Evolutionary conservation across 441 rosid species (phyloP).

Genomic region (Gossypium armourianum): DNA sequence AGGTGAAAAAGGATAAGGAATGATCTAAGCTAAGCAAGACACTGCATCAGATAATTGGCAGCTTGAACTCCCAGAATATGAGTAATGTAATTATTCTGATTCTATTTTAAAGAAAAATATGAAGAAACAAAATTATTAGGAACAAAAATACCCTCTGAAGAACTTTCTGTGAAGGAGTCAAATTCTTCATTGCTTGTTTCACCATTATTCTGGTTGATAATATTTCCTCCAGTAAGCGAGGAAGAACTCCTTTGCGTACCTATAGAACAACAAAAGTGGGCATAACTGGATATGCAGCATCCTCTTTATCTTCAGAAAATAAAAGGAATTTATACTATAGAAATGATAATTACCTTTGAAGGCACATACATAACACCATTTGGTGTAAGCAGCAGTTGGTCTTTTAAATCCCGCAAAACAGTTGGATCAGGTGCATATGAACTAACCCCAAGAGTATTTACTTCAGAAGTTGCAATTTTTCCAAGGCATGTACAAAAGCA

Average conservation of each 20-base stretch:
- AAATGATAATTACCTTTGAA: slow-evolving; percentile 46
- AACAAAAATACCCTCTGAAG: slow-evolving; percentile 63
- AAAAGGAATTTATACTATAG: neutral
- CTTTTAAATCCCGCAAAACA: slow-evolving; percentile 44
- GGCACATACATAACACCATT: slow-evolving; percentile 75
- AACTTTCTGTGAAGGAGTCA: slow-evolving; percentile 65
- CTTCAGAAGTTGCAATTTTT: slow-evolving; percentile 52
- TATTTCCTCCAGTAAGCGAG: slow-evolving; percentile 87
- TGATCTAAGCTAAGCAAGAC: slow-evolving; percentile 2
- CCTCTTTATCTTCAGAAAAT: neutral
- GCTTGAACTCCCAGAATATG: slow-evolving; percentile 4
- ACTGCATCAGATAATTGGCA: neutral
- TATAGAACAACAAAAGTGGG: slow-evolving; percentile 25
- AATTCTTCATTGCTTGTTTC: slow-evolving; percentile 80
- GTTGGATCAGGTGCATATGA: slow-evolving; percentile 52
- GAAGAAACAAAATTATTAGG: neutral
- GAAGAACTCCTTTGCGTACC: slow-evolving; percentile 73
- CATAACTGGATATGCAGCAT: neutral
- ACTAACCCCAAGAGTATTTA: slow-evolving; percentile 66
- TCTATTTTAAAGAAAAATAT: slow-evolving; percentile 1
- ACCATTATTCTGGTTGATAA: slow-evolving; percentile 91
- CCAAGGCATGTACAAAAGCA: slow-evolving; percentile 95
- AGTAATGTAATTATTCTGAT: neutral
- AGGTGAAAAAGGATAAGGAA: neutral
- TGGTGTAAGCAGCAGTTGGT: slow-evolving; percentile 58